Conservation (phyloP, 352 stramenopile genomes). For the Lagenidium giganteum region DNA sequence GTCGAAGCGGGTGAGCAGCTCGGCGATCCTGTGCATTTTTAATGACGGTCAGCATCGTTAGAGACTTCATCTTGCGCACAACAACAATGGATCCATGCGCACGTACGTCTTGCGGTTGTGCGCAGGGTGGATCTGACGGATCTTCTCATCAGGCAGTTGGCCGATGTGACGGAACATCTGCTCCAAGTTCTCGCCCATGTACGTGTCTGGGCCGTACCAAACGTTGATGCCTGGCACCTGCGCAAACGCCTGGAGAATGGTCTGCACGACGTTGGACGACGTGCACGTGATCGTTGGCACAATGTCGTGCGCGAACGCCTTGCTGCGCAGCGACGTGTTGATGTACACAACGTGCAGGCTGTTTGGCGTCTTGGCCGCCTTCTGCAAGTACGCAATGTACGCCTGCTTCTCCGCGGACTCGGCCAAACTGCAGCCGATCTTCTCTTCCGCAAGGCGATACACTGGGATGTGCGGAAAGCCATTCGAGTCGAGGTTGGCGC, state of each 20-base stretch:
- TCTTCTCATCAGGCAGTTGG: conserved; percentile 75
- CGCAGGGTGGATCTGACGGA: conserved; percentile 76
- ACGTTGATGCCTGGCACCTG: conserved; percentile 91
- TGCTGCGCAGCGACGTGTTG: conserved; percentile 96
- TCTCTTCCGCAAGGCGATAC: conserved; percentile 89
- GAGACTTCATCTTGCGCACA: too few relatives aligned
- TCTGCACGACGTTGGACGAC: conserved; percentile 95
- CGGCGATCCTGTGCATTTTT: conserved; percentile 35
- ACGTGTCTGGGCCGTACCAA: conserved; percentile 95
- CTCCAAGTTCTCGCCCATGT: conserved; percentile 98
- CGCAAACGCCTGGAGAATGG: conserved; percentile 91
- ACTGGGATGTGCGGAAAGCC: conserved; percentile 90
- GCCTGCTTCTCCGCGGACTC: conserved; percentile 91
- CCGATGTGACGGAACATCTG: conserved; percentile 89
- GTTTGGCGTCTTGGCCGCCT: conserved; percentile 81
- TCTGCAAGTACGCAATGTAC: conserved; percentile 93
- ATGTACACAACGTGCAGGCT: conserved; percentile 98
- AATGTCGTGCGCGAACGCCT: conserved; percentile 91
- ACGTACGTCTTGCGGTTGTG: conserved; percentile 72
- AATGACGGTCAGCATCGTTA: neutral
- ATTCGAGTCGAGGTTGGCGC: conserved; percentile 92
- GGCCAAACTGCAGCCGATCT: conserved; percentile 95
- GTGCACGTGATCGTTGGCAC: conserved; percentile 97
- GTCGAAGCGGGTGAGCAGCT: conserved; percentile 85
- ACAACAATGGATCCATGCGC: neutral